Percentiles rank a stretch among this genome's conserved stretches.
phyloP scores from a whole-genome alignment of 1,284 basidiomycete genomes.

The Rhodotorula sp. region DNA sequence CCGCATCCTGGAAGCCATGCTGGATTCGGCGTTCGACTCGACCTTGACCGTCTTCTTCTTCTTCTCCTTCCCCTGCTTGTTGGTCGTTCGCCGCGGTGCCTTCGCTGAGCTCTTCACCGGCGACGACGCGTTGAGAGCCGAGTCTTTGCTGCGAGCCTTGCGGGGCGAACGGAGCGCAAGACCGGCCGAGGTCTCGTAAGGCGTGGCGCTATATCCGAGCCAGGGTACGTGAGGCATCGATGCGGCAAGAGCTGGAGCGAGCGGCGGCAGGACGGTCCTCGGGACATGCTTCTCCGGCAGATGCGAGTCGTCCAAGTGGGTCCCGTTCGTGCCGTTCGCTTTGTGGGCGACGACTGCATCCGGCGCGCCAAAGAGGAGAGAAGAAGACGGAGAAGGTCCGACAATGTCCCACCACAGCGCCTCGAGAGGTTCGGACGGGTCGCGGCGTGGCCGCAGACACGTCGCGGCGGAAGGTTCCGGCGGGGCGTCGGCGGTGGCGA shows the following conservation, averaged over 20 bases:
- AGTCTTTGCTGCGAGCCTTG: slow-evolving; percentile 2
- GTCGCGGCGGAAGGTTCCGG: neutral
- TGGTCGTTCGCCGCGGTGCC: neutral
- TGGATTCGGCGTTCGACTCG: neutral
- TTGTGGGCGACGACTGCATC: neutral
- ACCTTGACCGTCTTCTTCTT: neutral
- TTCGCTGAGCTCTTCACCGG: too few relatives aligned
- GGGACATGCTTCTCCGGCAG: neutral
- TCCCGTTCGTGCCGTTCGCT: neutral
- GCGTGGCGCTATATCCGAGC: slow-evolving; percentile 16
- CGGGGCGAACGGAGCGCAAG: neutral
- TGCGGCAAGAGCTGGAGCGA: slow-evolving; percentile 17
- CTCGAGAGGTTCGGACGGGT: slow-evolving; percentile 32
- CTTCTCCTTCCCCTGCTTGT: neutral
- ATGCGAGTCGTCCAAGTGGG: neutral
- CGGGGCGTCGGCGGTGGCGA: neutral
- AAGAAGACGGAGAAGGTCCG: slow-evolving; percentile 16
- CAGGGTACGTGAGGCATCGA: slow-evolving; percentile 33
- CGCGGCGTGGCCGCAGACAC: neutral
- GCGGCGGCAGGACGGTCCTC: neutral
- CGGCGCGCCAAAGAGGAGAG: neutral
- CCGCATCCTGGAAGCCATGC: slow-evolving; percentile 29
- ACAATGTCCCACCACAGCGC: slow-evolving; percentile 40
- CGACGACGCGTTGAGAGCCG: slow-evolving; percentile 1
- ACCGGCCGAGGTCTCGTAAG: slow-evolving; percentile 1